Conservation (phyloP, 140 eudicot species). For the Anethum foeniculum region DNA sequence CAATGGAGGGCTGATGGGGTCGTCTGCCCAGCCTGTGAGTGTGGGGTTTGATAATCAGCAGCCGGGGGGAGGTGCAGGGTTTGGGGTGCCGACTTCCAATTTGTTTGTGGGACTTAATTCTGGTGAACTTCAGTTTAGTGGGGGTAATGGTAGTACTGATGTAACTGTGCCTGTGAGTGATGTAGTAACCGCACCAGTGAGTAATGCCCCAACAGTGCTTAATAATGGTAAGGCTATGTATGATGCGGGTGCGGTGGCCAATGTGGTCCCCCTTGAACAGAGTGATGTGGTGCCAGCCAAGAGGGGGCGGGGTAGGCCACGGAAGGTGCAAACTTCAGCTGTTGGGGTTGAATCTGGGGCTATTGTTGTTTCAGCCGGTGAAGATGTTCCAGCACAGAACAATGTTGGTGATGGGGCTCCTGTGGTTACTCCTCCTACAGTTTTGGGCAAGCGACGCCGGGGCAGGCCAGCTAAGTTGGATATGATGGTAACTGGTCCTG, state of each 20-base stretch:
- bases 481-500: not conserved
- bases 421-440: not conserved
- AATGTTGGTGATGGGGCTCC: slow-evolving; percentile 7
- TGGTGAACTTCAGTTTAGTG: not conserved
- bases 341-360: not conserved
- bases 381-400: not conserved
- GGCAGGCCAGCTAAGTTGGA: not conserved
- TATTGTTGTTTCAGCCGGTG: not conserved
- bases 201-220: not conserved
- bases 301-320: slow-evolving; percentile 6
- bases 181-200: not conserved
- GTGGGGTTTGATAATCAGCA: slow-evolving; percentile 2
- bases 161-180: not conserved
- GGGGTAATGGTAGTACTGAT: not conserved
- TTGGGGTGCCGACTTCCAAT: not conserved
- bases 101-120: not conserved
- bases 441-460: slow-evolving; percentile 8
- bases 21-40: not conserved
- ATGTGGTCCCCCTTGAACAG: slow-evolving; percentile 7
- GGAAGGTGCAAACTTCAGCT: not conserved
- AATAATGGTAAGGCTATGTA: not conserved
- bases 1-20: not conserved
- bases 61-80: not conserved
- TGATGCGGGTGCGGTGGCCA: slow-evolving; percentile 2
- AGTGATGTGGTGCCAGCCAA: not conserved